These are phyloP conservation scores for Psidium guajava DNA, from an alignment of 345 rosid species.

Conservation along the genomic window DNA sequence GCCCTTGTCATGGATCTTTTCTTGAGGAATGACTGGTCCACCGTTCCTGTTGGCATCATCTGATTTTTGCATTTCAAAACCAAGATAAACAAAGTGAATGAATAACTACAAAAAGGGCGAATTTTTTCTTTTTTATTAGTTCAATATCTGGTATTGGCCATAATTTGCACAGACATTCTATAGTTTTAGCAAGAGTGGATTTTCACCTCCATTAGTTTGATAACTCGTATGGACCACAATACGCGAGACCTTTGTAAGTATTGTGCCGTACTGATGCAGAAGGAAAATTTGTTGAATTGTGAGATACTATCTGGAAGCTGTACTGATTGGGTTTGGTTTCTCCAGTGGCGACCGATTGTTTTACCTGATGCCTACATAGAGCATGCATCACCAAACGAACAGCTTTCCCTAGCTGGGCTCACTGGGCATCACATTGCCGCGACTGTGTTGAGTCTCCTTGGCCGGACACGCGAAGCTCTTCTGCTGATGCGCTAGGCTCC, in stretches of 20 bases:
- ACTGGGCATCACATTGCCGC: constrained; percentile 94
- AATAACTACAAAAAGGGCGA: background rate
- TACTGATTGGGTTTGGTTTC: background rate
- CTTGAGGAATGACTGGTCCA: background rate
- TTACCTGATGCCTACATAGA: constrained; percentile 79
- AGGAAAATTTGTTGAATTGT: background rate
- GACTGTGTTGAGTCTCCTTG: constrained; percentile 65
- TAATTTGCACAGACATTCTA: background rate
- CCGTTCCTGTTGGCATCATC: background rate
- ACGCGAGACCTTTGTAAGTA: background rate
- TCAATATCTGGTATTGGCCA: background rate
- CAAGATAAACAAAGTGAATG: background rate
- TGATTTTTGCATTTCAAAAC: background rate
- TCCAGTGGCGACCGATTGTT: constrained; percentile 92
- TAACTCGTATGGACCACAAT: background rate
- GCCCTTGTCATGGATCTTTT: background rate
- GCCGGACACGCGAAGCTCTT: constrained; percentile 82
- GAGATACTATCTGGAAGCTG: background rate
- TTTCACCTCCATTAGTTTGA: background rate
- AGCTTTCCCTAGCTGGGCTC: constrained; percentile 66
- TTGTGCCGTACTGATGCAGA: background rate
- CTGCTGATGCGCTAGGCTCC: constrained; percentile 56
- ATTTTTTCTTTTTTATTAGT: background rate
- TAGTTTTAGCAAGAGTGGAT: background rate
- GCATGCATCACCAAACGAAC: constrained; percentile 61